Percentiles rank a stretch among this genome's conserved stretches.
phyloP scores from a whole-genome alignment of 352 stramenopile species.

The Phytophthora pini region DNA sequence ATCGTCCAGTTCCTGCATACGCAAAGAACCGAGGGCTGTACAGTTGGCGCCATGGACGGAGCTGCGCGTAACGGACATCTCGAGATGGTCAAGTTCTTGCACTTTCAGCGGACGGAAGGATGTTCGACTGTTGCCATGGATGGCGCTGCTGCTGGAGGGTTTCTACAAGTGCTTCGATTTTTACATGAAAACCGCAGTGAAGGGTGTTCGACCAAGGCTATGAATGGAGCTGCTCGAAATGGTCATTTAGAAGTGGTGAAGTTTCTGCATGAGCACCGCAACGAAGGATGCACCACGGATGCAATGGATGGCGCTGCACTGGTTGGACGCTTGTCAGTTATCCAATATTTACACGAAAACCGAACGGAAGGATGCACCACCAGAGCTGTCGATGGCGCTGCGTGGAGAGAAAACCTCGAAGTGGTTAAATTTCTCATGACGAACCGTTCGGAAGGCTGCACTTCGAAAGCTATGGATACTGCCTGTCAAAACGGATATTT shows the following conservation, averaged over 20 bases:
- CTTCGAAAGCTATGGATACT: constrained; percentile 34
- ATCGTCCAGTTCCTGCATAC: constrained; percentile 43
- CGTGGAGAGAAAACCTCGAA: constrained; percentile 40
- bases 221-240: constrained; percentile 38
- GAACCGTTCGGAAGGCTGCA: constrained; percentile 41
- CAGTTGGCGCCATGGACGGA: constrained; percentile 33
- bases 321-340: constrained; percentile 36
- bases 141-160: constrained; percentile 32
- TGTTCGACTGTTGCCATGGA: constrained; percentile 48
- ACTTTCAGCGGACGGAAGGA: constrained; percentile 31
- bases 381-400: constrained; percentile 40
- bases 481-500: constrained; percentile 42
- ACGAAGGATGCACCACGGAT: constrained; percentile 41
- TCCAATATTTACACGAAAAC: constrained; percentile 42
- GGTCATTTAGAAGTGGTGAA: constrained; percentile 38
- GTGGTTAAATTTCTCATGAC: constrained; percentile 41
- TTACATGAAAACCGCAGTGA: constrained; percentile 40
- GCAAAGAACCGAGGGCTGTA: constrained; percentile 35
- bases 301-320: constrained; percentile 51
- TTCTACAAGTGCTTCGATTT: constrained; percentile 39
- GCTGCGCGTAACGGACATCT: constrained; percentile 35
- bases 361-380: constrained; percentile 43
- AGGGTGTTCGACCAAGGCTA: constrained; percentile 41
- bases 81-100: constrained; percentile 35
- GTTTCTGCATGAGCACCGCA: constrained; percentile 36